Evolutionary conservation across 768 basidiomycete genomes (phyloP).

Genomic region (Trametes gibbosa): DNA sequence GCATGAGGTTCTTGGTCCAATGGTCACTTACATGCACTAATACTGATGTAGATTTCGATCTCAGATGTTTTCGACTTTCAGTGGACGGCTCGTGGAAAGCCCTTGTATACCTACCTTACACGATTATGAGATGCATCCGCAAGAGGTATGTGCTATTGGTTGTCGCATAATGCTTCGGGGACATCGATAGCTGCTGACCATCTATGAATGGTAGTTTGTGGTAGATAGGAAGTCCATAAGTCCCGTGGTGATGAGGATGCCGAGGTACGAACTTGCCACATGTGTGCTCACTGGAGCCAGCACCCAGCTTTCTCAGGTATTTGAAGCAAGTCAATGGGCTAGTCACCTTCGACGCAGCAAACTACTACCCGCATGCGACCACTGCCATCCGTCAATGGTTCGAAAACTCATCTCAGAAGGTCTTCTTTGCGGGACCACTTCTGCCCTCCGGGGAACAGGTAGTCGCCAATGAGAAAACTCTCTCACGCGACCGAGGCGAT

Average conservation of each 20-base stretch:
- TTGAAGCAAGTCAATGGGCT: not conserved
- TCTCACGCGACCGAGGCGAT: not conserved
- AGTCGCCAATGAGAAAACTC: not conserved
- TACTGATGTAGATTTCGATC: too few relatives aligned
- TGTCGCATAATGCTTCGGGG: not conserved
- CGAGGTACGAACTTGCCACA: not conserved
- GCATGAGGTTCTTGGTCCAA: not conserved
- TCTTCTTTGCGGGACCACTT: constrained; percentile 19
- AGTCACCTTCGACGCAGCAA: not conserved
- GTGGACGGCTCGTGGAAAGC: not conserved
- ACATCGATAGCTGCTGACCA: not conserved
- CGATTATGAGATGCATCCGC: not conserved
- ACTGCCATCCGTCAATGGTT: not conserved
- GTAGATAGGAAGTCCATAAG: not conserved
- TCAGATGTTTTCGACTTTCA: not conserved
- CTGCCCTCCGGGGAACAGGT: not conserved
- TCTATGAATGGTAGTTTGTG: not conserved
- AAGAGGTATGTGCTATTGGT: not conserved
- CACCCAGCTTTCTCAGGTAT: not conserved
- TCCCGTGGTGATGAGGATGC: too few relatives aligned
- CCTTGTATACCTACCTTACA: not conserved
- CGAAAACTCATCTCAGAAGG: not conserved
- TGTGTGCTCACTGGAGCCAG: not conserved
- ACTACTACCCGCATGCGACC: not conserved
- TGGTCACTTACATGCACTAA: not conserved